Evolutionary conservation across 768 basidiomycete genomes (phyloP), one percentile per base, ranked within the genome.

Genomic region (Mycena haematopus): DNA sequence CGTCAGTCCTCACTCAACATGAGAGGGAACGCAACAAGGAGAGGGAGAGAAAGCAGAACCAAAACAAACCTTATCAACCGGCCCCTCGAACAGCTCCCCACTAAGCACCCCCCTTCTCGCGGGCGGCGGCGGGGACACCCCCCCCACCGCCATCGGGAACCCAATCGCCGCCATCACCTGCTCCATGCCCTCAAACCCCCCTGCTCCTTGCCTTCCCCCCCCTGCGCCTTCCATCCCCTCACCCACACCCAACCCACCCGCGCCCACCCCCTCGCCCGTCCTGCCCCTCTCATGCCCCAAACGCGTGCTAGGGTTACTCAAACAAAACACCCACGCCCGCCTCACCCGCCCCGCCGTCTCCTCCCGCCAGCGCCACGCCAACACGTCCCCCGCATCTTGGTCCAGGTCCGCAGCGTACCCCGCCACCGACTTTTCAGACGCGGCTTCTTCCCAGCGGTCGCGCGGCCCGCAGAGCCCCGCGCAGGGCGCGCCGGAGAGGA

Each of bases 381-480:
- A 80, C 15, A 82, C 79, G 27, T 84, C 84, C 14, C 76, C 66
- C 0, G 90, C 89, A 91, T 72, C 85, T 91, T 92, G 38, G 35
- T 80, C 78, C 2, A 77, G 76, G 35, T 82, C 77, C 53, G 86
- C 86, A 62, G 77, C 81, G 68, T 84, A 83, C 24, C 79, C 68
- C 44, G 79, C 72, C 3, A 78, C 78, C 21, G 15, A 13, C 78
- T 89, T 89, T 70, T 90, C 88, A 17, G 78, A 80, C 27, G 87
- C 86, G 52, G 89, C 85, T 76, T 94, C 93, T 71, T 94, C 92
- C 93, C 91, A 93, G 65, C 89, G 82, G 69, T 87, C 86, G 15
- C 91, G 86, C 11, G 93, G 93, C 46, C 93, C 93, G 73, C 91
- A 92, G 17, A 94, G 72, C n/a, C 93, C 92, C 52, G 86, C 92